A percentile compares a stretch with the other conserved stretches of the same genome.
phyloP scores from a whole-genome alignment of 495 filamentous ascomycete species.

The Podospora conica region DNA sequence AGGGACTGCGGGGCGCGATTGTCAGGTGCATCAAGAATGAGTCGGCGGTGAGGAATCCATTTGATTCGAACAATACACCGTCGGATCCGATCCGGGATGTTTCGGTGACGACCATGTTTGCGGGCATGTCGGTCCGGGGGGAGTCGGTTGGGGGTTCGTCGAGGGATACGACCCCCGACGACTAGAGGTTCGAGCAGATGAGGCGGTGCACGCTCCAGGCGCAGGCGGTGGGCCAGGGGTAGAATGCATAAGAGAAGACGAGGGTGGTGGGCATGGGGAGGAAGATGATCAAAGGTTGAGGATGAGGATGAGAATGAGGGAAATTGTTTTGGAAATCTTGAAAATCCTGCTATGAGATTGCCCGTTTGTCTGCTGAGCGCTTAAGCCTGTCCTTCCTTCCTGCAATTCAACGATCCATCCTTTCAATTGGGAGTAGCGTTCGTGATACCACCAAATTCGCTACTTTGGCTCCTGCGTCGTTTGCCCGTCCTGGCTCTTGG shows the following conservation, averaged over 20 bases:
- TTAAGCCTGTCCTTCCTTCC: not conserved
- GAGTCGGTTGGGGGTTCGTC: not conserved
- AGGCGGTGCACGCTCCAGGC: not conserved
- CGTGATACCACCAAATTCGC: not conserved
- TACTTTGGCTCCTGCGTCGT: not conserved
- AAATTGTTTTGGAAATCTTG: not conserved
- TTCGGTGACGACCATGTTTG: not conserved
- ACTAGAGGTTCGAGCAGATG: not conserved
- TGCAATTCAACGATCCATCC: not conserved
- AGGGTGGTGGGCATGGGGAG: not conserved
- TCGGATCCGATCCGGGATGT: constrained; percentile 2
- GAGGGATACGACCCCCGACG: not conserved
- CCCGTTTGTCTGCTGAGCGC: not conserved
- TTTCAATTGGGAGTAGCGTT: not conserved
- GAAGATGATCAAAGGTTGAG: not conserved
- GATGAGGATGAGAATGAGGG: not conserved
- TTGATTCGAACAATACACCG: constrained; percentile 19
- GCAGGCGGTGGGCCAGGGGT: not conserved
- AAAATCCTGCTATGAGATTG: not conserved
- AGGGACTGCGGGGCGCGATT: not conserved
- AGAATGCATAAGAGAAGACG: not conserved
- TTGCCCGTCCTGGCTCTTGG: not conserved
- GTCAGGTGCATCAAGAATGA: not conserved
- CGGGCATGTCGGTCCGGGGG: not conserved
- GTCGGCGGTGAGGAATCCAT: not conserved